These are phyloP conservation scores for Waltergamsia citrina DNA, from an alignment of 2,329 filamentous ascomycete species.

Conservation along the genomic window DNA sequence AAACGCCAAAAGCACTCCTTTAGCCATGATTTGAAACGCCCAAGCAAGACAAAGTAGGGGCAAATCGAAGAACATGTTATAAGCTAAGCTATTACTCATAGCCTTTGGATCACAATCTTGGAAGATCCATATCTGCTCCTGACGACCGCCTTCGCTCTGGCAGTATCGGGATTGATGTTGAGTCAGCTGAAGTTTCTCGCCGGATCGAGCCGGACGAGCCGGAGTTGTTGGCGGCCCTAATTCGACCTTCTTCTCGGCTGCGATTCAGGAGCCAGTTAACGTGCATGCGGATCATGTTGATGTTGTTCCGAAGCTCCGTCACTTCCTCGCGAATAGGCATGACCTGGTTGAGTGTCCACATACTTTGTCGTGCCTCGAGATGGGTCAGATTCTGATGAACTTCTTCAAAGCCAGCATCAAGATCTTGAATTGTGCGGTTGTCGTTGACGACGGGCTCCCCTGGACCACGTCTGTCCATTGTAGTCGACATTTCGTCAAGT, in stretches of 20 bases:
- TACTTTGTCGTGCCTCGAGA: constrained; percentile 49
- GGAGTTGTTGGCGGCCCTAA: constrained; percentile 24
- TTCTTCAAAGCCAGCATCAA: constrained; percentile 39
- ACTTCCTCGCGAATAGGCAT: constrained; percentile 53
- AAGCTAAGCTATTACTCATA: neutral
- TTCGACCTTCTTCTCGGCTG: constrained; percentile 35
- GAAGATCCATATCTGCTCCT: constrained; percentile 25
- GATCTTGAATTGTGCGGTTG: constrained; percentile 30
- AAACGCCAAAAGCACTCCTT: too few relatives aligned
- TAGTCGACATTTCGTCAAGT: constrained; percentile 30
- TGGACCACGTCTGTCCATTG: constrained; percentile 21
- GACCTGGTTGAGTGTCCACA: constrained; percentile 52
- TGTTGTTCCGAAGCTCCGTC: constrained; percentile 46
- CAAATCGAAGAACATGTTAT: neutral
- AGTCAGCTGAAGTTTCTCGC: constrained; percentile 14
- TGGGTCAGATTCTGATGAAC: constrained; percentile 47
- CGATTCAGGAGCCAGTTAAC: constrained; percentile 48
- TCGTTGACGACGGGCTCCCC: constrained; percentile 37
- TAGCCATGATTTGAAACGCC: too few relatives aligned
- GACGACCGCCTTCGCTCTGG: constrained; percentile 26
- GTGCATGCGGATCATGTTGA: constrained; percentile 50
- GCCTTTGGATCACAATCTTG: constrained; percentile 12
- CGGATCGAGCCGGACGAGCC: constrained; percentile 18
- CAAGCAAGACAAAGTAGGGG: too few relatives aligned
- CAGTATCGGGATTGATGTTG: constrained; percentile 10